Conservation (phyloP, 225 moss, liverwort and hornwort species). For the Antitrichia curtipendula region DNA sequence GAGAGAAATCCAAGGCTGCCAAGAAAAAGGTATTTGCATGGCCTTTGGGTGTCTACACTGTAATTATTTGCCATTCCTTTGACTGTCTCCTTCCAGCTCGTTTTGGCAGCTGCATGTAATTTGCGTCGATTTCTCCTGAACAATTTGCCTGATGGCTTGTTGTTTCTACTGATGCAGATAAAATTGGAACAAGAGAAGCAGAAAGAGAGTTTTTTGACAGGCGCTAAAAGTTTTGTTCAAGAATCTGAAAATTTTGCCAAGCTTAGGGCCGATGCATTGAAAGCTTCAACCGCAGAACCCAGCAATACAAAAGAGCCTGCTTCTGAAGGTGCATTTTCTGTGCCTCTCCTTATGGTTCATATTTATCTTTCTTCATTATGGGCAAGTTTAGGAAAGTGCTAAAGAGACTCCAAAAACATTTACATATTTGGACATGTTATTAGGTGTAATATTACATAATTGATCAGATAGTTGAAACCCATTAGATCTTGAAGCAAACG, state of each 20-base stretch:
- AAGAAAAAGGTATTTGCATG: conserved; percentile 45
- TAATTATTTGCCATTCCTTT: neutral
- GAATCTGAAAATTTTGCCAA: conserved; percentile 27
- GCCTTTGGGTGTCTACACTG: neutral
- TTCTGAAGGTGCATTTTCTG: conserved; percentile 1
- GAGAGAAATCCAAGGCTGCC: conserved; percentile 43
- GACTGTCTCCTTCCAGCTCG: neutral
- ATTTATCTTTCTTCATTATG: neutral
- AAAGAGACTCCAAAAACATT: neutral
- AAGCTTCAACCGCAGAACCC: conserved; percentile 11
- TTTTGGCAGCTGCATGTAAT: neutral
- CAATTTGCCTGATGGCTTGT: neutral
- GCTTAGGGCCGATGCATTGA: conserved; percentile 23
- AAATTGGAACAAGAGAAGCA: conserved; percentile 36
- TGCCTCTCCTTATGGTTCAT: neutral
- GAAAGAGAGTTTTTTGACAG: conserved; percentile 27
- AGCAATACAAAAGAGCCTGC: conserved; percentile 2
- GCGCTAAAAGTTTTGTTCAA: conserved; percentile 21
- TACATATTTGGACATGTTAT: neutral
- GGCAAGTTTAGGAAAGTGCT: neutral
- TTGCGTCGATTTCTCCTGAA: neutral
- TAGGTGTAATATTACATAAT: neutral
- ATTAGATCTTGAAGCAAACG: neutral
- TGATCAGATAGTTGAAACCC: neutral
- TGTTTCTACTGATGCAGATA: conserved; percentile 7